Percentiles rank a stretch among this genome's conserved stretches.
Evolutionary conservation across 441 rosid species (phyloP).

Genomic region (Populus hybrid): DNA sequence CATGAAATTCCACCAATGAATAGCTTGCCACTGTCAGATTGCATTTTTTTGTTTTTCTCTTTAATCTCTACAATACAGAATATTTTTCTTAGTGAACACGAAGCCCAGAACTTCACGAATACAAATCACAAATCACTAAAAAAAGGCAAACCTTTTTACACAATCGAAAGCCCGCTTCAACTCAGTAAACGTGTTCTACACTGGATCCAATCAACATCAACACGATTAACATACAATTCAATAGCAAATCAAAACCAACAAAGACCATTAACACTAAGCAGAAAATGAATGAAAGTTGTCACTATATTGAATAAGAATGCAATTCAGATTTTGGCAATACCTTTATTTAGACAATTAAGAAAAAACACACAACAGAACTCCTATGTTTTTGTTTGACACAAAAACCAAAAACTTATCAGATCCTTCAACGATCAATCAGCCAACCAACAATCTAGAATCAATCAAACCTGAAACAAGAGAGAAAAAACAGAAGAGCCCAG

Average conservation of each 20-base stretch:
- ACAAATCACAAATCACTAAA: conserved; percentile 1
- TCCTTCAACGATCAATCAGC: conserved; percentile 33
- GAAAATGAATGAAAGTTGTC: conserved; percentile 14
- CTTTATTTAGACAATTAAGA: conserved; percentile 26
- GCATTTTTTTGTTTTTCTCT: conserved; percentile 41
- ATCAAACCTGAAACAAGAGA: conserved; percentile 27
- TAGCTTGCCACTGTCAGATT: conserved; percentile 84
- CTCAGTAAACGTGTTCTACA: background rate
- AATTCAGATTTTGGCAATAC: conserved; percentile 28
- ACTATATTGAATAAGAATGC: background rate
- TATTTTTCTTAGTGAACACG: background rate
- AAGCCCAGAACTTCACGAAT: conserved; percentile 10
- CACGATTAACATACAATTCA: conserved; percentile 9
- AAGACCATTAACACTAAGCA: background rate
- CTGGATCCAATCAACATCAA: conserved; percentile 29
- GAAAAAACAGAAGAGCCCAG: background rate
- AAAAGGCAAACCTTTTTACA: conserved; percentile 1
- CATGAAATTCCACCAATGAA: conserved; percentile 98
- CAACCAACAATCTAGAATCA: conserved; percentile 25
- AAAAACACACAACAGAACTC: conserved; percentile 10
- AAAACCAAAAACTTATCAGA: conserved; percentile 28
- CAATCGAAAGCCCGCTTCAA: conserved; percentile 12
- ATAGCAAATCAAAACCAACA: background rate
- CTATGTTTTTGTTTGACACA: background rate
- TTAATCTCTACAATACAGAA: background rate